Percentiles rank a stretch among this genome's conserved stretches.
Evolutionary conservation across 805 yeast species (phyloP).

Genomic region (Candida germanica): DNA sequence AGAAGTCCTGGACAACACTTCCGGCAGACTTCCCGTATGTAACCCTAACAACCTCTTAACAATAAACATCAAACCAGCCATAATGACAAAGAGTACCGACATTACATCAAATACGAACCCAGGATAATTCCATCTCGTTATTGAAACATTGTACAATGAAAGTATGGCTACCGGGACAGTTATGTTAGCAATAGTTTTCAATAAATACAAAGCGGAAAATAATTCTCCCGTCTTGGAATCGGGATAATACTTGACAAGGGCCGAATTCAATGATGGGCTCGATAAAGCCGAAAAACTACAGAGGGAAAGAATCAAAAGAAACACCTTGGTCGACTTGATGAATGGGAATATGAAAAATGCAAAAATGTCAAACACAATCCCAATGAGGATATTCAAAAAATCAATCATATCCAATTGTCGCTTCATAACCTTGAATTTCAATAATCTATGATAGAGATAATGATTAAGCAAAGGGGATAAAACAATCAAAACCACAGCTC

Average conservation of each 20-base stretch:
- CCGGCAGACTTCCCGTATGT: constrained; percentile 9
- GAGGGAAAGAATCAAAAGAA: constrained; percentile 33
- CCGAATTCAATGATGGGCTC: constrained; percentile 57
- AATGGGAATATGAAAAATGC: constrained; percentile 34
- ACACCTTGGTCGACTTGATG: constrained; percentile 24
- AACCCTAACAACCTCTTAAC: constrained; percentile 20
- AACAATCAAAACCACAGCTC: constrained; percentile 47
- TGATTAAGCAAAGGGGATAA: constrained; percentile 49
- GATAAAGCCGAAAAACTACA: constrained; percentile 48
- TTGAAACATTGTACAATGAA: constrained; percentile 40
- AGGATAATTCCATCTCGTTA: constrained; percentile 26
- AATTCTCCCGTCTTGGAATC: constrained; percentile 64
- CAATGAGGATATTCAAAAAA: constrained; percentile 32
- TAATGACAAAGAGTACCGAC: constrained; percentile 11
- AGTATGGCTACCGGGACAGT: constrained; percentile 49
- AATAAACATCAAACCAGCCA: constrained; percentile 8
- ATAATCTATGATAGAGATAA: constrained; percentile 30
- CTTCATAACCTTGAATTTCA: constrained; percentile 29
- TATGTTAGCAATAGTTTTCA: constrained; percentile 49
- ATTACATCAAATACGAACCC: constrained; percentile 24
- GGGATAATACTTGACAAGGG: constrained; percentile 60
- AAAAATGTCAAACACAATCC: constrained; percentile 36
- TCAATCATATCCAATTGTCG: constrained; percentile 55
- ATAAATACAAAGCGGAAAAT: constrained; percentile 65
- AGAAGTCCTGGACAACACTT: constrained; percentile 10